These are phyloP conservation scores for Tricladium varicosporioides DNA, from an alignment of 2,329 filamentous ascomycete species.

Conservation along the genomic window DNA sequence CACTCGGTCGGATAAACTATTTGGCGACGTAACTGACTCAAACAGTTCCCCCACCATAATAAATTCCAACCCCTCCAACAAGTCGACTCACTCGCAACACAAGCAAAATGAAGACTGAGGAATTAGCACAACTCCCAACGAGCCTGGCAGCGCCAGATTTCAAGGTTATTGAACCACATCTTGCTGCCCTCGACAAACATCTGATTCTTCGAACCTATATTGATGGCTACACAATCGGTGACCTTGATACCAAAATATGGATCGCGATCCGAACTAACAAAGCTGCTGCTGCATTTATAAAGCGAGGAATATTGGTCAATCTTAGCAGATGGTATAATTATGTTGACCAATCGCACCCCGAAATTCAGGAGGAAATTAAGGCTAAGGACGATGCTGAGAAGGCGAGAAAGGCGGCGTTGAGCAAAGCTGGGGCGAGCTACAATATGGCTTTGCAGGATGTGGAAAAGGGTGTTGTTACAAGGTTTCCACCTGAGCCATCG, in stretches of 20 bases:
- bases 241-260: conserved; percentile 81
- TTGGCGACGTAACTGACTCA: neutral
- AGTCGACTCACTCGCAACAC: conserved; percentile 15
- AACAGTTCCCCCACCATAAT: conserved; percentile 17
- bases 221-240: conserved; percentile 73
- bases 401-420: conserved; percentile 65
- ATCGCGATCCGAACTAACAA: conserved; percentile 79
- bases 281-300: conserved; percentile 77
- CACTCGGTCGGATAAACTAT: conserved; percentile 15
- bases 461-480: conserved; percentile 84
- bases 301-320: conserved; percentile 74
- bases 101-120: conserved; percentile 53
- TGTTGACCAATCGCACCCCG: conserved; percentile 77
- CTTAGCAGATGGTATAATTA: conserved; percentile 84
- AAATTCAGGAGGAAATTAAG: conserved; percentile 70
- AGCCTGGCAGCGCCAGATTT: conserved; percentile 65
- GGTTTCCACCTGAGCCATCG: conserved; percentile 93
- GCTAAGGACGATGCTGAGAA: conserved; percentile 65
- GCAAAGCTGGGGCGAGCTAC: conserved; percentile 81
- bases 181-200: conserved; percentile 80
- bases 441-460: conserved; percentile 83
- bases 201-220: conserved; percentile 84
- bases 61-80: conserved; percentile 16
- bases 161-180: conserved; percentile 73
- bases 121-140: conserved; percentile 50